phyloP scores from a whole-genome alignment of 2,329 filamentous ascomycete genomes.

The Pseudogymnoascus sp. region DNA sequence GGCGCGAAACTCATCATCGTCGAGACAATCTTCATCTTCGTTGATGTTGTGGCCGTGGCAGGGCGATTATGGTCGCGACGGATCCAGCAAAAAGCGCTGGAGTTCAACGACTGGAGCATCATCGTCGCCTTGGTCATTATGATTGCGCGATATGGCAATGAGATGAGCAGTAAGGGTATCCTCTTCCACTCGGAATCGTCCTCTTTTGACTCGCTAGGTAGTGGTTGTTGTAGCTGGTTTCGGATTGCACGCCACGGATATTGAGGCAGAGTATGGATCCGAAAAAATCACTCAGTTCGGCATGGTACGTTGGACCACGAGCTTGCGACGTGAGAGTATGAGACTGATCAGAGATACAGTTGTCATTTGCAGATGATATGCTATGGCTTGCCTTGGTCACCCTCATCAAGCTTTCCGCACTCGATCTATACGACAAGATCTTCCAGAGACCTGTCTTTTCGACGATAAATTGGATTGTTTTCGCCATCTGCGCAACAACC shows the following conservation, averaged over 20 bases:
- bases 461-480: slow-evolving; percentile 1
- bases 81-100: slow-evolving; percentile 6
- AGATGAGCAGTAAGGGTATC: not conserved
- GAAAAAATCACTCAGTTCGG: not conserved
- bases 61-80: slow-evolving; percentile 17
- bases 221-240: not conserved
- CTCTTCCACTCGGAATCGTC: not conserved
- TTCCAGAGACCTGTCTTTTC: slow-evolving; percentile 12
- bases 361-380: slow-evolving; percentile 9
- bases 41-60: slow-evolving; percentile 13
- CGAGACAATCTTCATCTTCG: slow-evolving; percentile 11
- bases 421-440: slow-evolving; percentile 16
- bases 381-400: not conserved
- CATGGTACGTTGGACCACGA: not conserved
- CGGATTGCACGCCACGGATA: too few relatives aligned
- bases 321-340: slow-evolving; percentile 13
- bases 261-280: too few relatives aligned
- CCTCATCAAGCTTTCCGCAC: slow-evolving; percentile 17
- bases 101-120: slow-evolving; percentile 16
- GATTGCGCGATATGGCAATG: slow-evolving; percentile 14
- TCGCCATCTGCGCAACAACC: slow-evolving; percentile 9
- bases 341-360: slow-evolving; percentile 8
- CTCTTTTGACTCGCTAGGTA: slow-evolving; percentile 16
- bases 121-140: slow-evolving; percentile 13
- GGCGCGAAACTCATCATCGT: slow-evolving; percentile 13